These are phyloP conservation scores for Aureobasidium lini DNA, from an alignment of 2,329 filamentous ascomycete species.

Conservation along the genomic window DNA sequence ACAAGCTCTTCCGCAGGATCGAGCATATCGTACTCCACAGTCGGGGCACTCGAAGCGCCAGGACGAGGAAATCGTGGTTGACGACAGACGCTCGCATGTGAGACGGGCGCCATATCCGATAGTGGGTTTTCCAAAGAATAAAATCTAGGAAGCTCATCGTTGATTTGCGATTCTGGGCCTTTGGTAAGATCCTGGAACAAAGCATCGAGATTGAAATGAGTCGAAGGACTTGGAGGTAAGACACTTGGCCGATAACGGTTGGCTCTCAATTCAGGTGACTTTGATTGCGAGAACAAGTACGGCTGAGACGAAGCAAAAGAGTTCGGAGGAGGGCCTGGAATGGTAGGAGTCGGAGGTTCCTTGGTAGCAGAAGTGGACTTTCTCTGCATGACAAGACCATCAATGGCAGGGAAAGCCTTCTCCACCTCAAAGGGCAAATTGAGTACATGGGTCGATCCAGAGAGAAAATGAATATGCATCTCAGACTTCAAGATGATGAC, in stretches of 20 bases:
- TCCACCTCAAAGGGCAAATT: slow-evolving; percentile 95
- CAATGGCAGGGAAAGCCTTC: slow-evolving; percentile 70
- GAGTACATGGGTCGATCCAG: slow-evolving; percentile 79
- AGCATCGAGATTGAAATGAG: slow-evolving; percentile 19
- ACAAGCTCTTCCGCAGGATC: slow-evolving; percentile 74
- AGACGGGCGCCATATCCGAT: slow-evolving; percentile 75
- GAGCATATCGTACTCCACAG: slow-evolving; percentile 54
- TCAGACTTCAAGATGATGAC: slow-evolving; percentile 90
- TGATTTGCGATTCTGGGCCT: neutral
- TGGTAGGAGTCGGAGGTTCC: slow-evolving; percentile 29
- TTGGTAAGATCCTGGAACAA: slow-evolving; percentile 23
- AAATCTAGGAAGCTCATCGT: slow-evolving; percentile 60
- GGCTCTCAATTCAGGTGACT: neutral
- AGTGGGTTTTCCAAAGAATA: slow-evolving; percentile 82
- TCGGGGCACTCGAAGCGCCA: slow-evolving; percentile 15
- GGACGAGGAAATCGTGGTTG: slow-evolving; percentile 12
- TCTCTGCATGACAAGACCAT: slow-evolving; percentile 79
- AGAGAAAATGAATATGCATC: slow-evolving; percentile 85
- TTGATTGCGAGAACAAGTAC: slow-evolving; percentile 30
- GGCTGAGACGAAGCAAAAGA: slow-evolving; percentile 71
- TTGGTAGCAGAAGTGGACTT: slow-evolving; percentile 54
- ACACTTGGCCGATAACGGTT: slow-evolving; percentile 2
- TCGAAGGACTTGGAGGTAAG: neutral
- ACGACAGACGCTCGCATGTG: slow-evolving; percentile 38
- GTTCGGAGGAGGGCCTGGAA: slow-evolving; percentile 61